phyloP scores from a whole-genome alignment of 78 protist genomes.

The Protostelium mycophagum region DNA sequence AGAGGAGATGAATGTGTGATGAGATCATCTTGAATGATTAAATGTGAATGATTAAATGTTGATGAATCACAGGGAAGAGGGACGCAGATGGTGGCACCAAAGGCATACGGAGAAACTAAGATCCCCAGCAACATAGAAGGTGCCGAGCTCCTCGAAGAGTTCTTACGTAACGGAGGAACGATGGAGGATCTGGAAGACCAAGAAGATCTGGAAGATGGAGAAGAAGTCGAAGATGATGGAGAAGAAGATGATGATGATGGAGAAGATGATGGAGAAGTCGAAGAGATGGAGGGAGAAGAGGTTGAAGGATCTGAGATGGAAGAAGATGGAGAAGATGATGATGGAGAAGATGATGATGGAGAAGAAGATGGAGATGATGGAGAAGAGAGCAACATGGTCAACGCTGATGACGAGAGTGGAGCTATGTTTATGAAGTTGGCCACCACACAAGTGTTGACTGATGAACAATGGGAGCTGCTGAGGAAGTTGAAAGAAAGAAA shows the following conservation, averaged over 20 bases:
- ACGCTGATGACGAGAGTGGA: background rate
- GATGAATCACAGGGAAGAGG: background rate
- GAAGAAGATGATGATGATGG: conserved; percentile 23
- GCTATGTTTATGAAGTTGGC: background rate
- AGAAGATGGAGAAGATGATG: conserved; percentile 23
- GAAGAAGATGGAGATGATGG: conserved; percentile 16
- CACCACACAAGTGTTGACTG: background rate
- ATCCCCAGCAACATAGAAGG: conserved; percentile 42
- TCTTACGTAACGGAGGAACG: conserved; percentile 28
- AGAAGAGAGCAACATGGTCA: background rate
- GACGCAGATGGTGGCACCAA: background rate
- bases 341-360: conserved; percentile 14
- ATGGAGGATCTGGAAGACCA: conserved; percentile 13
- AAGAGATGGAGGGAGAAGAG: conserved; percentile 38
- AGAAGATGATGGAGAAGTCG: conserved; percentile 20
- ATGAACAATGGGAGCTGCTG: background rate
- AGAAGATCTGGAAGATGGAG: conserved; percentile 17
- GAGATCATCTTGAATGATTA: background rate
- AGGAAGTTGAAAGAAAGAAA: background rate
- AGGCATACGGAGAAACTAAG: conserved; percentile 30
- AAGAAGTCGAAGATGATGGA: conserved; percentile 21
- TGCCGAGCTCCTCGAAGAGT: conserved; percentile 37
- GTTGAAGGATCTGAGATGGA: conserved; percentile 6
- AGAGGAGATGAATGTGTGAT: background rate
- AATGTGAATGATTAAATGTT: background rate